A percentile compares a stretch with the other conserved stretches of the same genome.
phyloP scores from a whole-genome alignment of 2,329 filamentous ascomycete species.

The Aspergillus alliaceus region DNA sequence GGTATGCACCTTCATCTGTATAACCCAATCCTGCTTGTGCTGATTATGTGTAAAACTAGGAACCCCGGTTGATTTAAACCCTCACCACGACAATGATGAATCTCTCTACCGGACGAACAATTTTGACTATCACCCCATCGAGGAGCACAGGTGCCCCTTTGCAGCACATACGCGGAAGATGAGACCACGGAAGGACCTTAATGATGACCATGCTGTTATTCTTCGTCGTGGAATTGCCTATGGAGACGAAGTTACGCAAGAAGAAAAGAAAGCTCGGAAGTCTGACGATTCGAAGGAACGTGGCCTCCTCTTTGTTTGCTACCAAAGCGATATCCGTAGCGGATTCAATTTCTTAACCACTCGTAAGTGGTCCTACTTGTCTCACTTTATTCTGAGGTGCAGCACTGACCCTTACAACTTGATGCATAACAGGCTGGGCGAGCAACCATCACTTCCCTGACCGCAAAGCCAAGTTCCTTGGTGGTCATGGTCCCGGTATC shows the following conservation, averaged over 20 bases:
- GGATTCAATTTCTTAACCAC: conserved; percentile 25
- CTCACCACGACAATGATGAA: too few species aligned
- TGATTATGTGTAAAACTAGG: too few species aligned
- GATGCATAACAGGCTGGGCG: conserved; percentile 19
- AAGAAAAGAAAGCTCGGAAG: conserved; percentile 31
- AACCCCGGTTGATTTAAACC: too few species aligned
- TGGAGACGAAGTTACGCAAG: conserved; percentile 37
- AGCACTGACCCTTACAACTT: too few species aligned
- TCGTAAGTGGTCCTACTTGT: background rate
- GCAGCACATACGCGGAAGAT: conserved; percentile 51
- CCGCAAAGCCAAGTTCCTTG: conserved; percentile 8
- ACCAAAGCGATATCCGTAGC: conserved; percentile 44
- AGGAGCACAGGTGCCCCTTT: conserved; percentile 44
- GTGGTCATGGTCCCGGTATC: conserved; percentile 15
- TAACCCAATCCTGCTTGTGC: too few species aligned
- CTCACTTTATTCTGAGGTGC: background rate
- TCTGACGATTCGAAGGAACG: conserved; percentile 33
- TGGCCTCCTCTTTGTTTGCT: conserved; percentile 48
- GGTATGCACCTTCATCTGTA: conserved; percentile 15
- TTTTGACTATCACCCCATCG: conserved; percentile 37
- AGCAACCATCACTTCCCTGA: conserved; percentile 20
- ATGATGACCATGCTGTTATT: conserved; percentile 31
- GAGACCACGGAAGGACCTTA: conserved; percentile 35
- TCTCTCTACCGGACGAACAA: conserved; percentile 32
- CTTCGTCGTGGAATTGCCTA: conserved; percentile 49